A percentile compares a stretch with the other conserved stretches of the same genome.
phyloP scores from a whole-genome alignment of 257 asterid species.

The Echium plantagineum region DNA sequence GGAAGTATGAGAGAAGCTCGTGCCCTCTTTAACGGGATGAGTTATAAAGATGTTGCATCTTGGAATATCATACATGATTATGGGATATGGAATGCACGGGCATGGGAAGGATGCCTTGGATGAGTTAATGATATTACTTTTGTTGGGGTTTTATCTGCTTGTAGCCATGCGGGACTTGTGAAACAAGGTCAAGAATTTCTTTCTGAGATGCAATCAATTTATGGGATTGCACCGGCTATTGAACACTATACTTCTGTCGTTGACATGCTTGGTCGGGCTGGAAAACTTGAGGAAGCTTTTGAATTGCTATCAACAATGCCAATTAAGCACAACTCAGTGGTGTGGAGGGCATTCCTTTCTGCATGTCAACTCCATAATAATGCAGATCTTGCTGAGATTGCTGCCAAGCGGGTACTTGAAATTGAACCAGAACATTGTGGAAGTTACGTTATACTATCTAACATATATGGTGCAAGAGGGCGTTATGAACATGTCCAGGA shows the following conservation, averaged over 20 bases:
- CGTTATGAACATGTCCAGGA: constrained; percentile 58
- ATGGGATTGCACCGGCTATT: constrained; percentile 45
- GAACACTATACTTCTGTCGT: constrained; percentile 71
- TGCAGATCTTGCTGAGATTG: constrained; percentile 49
- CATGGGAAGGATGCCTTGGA: constrained; percentile 52
- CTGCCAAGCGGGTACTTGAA: constrained; percentile 39
- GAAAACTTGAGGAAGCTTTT: constrained; percentile 55
- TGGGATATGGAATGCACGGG: constrained; percentile 84
- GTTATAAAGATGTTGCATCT: constrained; percentile 54
- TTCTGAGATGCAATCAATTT: constrained; percentile 39
- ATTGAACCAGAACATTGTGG: constrained; percentile 73
- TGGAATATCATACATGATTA: constrained; percentile 86
- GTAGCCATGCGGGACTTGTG: constrained; percentile 69
- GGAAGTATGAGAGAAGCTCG: constrained; percentile 65
- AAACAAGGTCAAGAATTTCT: constrained; percentile 46
- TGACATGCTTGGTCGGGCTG: constrained; percentile 88
- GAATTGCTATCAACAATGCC: constrained; percentile 51
- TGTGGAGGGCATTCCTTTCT: constrained; percentile 72
- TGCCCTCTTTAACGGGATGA: constrained; percentile 40
- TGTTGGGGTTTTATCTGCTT: constrained; percentile 69
- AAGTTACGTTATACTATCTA: constrained; percentile 63
- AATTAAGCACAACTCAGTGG: constrained; percentile 52
- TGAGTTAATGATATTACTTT: constrained; percentile 72
- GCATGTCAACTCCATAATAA: constrained; percentile 71
- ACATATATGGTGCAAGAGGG: constrained; percentile 67